phyloP scores from a whole-genome alignment of 2,329 filamentous ascomycete species.

The Cercospora zeae-maydis region DNA sequence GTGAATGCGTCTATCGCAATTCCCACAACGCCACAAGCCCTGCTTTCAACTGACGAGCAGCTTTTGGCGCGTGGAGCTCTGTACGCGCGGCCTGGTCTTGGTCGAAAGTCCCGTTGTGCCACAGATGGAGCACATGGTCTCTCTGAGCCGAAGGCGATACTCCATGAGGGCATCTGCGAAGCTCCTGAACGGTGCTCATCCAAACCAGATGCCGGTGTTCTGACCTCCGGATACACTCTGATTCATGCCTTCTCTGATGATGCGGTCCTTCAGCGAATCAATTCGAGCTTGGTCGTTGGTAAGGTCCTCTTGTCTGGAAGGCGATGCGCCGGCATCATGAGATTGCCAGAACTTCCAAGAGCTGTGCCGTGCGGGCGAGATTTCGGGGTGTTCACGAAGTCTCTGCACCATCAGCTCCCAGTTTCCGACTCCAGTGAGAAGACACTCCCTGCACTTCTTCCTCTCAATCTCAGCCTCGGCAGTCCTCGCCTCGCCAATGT shows the following conservation, averaged over 20 bases:
- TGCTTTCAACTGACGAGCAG: not conserved
- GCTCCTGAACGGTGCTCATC: not conserved
- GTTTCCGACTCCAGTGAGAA: slow-evolving; percentile 71
- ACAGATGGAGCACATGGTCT: not conserved
- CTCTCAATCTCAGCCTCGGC: slow-evolving; percentile 21
- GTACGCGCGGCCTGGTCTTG: not conserved
- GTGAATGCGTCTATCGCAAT: not conserved
- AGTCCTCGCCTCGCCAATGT: slow-evolving; percentile 21
- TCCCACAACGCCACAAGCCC: not conserved
- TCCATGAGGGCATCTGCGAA: not conserved
- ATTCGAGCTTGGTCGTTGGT: slow-evolving; percentile 9
- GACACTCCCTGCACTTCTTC: slow-evolving; percentile 68
- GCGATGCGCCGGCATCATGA: slow-evolving; percentile 15
- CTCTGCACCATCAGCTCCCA: slow-evolving; percentile 76
- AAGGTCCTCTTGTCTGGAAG: not conserved
- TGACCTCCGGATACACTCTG: slow-evolving; percentile 5
- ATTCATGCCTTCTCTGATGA: slow-evolving; percentile 13
- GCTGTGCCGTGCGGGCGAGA: slow-evolving; percentile 20
- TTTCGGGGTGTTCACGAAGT: slow-evolving; percentile 17
- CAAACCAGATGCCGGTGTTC: slow-evolving; percentile 16
- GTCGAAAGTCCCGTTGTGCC: not conserved
- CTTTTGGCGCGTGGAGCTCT: not conserved
- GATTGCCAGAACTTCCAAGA: slow-evolving; percentile 26
- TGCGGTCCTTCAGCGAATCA: slow-evolving; percentile 12
- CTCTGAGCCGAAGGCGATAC: not conserved